Evolutionary conservation across 345 rosid species (phyloP).

Genomic region (Anacardium occidentale): DNA sequence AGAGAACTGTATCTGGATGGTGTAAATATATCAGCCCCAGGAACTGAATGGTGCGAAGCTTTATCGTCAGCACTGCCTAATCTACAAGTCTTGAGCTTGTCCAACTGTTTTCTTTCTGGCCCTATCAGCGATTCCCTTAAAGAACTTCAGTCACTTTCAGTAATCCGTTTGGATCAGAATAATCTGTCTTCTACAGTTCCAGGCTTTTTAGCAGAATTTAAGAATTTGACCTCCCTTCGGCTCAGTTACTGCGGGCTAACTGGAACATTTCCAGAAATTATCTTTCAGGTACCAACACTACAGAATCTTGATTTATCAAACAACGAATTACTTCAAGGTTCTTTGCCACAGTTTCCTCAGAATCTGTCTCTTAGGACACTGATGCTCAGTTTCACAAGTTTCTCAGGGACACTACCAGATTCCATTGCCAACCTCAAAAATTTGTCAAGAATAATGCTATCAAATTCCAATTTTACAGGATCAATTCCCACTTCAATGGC

Average conservation of each 20-base stretch:
- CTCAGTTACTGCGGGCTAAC: background rate
- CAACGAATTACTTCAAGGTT: slow-evolving; percentile 28
- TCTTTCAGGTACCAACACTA: slow-evolving; percentile 27
- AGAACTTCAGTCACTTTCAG: slow-evolving; percentile 24
- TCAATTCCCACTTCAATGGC: slow-evolving; percentile 27
- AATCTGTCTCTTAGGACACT: slow-evolving; percentile 28
- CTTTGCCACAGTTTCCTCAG: background rate
- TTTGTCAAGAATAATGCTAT: slow-evolving; percentile 23
- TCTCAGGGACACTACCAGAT: slow-evolving; percentile 29
- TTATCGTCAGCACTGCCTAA: slow-evolving; percentile 32
- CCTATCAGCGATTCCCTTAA: slow-evolving; percentile 26
- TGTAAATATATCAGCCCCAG: slow-evolving; percentile 25
- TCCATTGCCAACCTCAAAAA: slow-evolving; percentile 24
- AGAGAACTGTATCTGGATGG: slow-evolving; percentile 37
- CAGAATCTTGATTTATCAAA: slow-evolving; percentile 25
- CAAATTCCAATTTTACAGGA: slow-evolving; percentile 14
- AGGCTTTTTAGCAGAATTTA: slow-evolving; percentile 26
- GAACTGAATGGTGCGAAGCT: slow-evolving; percentile 33
- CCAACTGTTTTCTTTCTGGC: slow-evolving; percentile 34
- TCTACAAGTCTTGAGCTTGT: slow-evolving; percentile 42
- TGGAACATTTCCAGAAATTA: slow-evolving; percentile 24
- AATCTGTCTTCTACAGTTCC: slow-evolving; percentile 28
- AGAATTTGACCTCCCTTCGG: slow-evolving; percentile 15
- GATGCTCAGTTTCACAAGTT: slow-evolving; percentile 23
- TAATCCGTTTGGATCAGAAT: slow-evolving; percentile 22